Base-by-base conservation (phyloP, 768 basidiomycete species). In the Termitomyces sp. region DNA sequence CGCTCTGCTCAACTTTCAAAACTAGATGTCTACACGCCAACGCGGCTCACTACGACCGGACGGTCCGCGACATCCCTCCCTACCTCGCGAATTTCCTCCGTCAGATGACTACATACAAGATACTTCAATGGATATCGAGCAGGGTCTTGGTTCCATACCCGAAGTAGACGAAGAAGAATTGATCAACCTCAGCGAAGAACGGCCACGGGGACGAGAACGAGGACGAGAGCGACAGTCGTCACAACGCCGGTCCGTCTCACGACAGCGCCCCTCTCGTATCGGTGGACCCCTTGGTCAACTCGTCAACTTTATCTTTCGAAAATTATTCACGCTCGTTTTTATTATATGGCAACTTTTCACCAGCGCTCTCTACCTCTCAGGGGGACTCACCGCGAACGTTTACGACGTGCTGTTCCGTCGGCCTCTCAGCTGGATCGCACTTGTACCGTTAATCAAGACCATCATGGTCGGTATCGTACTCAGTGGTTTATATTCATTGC, bases 71-170 rank as follows among this genome's bases (percentile, higher is more conserved):
- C 64, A 70, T 22, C 60, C 55, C 12, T 77, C 77, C 18, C 64
- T 69, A 46, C 68, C 69, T 22, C 78, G 77, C 14, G 70, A 74
- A 57, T 70, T 62, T 58, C 63, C 54, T 4, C 36, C 28, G n/a
- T 40, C 22, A 24, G 58, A 63, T 35, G 63, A 70, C 12, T 30
- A 63, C 26, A 63, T 61, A 35, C 59, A 68, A 51, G 75, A 80
- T 30, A 72, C 71, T 9, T 77, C 80, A 3, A 63, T 77, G 49
- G 67, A 80, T 26, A 70, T 77, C 32, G 82, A 83, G 57, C 75
- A 79, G 61, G 79, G 81, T 2, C 77, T 90, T 28, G 72, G 81
- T 24, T 81, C 85, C 8, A 87, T 90, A 64, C 75, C 80, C 6
- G 89, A 90, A 73, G 75, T 77, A 30, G 83, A 90, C 3, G 87